phyloP scores from a whole-genome alignment of 768 basidiomycete genomes.

The Flagelloscypha sp. region DNA sequence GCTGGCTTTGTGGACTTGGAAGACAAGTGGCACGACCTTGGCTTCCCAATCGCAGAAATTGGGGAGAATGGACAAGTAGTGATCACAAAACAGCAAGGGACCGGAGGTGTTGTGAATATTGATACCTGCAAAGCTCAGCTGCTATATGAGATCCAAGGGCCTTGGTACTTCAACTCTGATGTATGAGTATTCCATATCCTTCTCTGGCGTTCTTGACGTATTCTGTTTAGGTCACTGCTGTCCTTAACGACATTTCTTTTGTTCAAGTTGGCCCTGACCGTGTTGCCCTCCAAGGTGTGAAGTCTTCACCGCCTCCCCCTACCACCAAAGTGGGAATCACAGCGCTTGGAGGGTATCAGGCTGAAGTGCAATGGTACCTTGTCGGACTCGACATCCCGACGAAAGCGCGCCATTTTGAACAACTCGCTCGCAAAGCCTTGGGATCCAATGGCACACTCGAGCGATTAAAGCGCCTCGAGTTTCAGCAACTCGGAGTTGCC shows the following conservation, averaged over 20 bases:
- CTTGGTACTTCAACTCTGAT: conserved; percentile 14
- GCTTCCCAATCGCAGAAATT: conserved; percentile 12
- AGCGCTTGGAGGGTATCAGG: conserved; percentile 12
- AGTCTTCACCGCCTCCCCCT: conserved; percentile 9
- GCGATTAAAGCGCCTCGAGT: conserved; percentile 7
- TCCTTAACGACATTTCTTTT: conserved; percentile 9
- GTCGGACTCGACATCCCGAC: conserved; percentile 10
- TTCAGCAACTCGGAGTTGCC: conserved; percentile 11
- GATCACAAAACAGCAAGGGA: conserved; percentile 10
- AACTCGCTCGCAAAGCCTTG: conserved; percentile 9
- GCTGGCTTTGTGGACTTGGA: conserved; percentile 12
- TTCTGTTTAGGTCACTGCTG: conserved; percentile 9
- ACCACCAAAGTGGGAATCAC: conserved; percentile 13
- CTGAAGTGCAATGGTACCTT: conserved; percentile 10
- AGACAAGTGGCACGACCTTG: conserved; percentile 10
- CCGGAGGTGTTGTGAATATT: conserved; percentile 10
- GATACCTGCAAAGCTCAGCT: conserved; percentile 11
- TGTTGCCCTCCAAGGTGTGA: conserved; percentile 10
- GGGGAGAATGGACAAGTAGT: conserved; percentile 8
- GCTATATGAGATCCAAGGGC: conserved; percentile 13
- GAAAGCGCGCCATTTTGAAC: conserved; percentile 13
- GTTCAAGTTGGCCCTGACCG: conserved; percentile 10
- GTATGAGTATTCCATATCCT: conserved; percentile 2
- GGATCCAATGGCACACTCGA: conserved; percentile 1
- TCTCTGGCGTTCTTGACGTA: not conserved